Conservation (phyloP, 257 asterid species). For the Buddleja alternifolia region DNA sequence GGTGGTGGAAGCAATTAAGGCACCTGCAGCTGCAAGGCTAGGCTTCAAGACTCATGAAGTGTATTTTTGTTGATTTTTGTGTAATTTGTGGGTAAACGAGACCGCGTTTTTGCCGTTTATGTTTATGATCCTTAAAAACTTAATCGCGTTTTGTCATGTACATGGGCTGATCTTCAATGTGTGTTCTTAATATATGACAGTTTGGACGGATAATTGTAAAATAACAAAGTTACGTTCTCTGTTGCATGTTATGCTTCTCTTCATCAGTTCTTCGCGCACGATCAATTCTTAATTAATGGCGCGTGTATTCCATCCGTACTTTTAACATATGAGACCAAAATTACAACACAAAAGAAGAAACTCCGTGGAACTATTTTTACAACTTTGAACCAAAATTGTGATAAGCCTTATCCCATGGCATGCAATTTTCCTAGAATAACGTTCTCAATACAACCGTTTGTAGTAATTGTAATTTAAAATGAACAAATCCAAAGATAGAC, state of each 20-base stretch:
- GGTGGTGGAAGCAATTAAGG: slow-evolving; percentile 41
- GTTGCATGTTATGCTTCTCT: slow-evolving; percentile 2
- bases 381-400: too few relatives aligned
- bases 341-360: neutral
- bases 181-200: slow-evolving; percentile 20
- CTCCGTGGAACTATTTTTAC: too few relatives aligned
- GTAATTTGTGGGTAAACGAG: slow-evolving; percentile 22
- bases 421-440: neutral
- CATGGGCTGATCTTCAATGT: slow-evolving; percentile 20
- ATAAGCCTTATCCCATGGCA: too few relatives aligned
- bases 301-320: too few relatives aligned
- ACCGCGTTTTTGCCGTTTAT: slow-evolving; percentile 1
- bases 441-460: neutral
- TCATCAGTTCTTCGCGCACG: neutral
- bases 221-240: slow-evolving; percentile 8
- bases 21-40: neutral
- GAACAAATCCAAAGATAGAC: neutral
- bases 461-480: neutral
- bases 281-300: too few relatives aligned
- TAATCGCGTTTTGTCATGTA: slow-evolving; percentile 9
- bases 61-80: slow-evolving; percentile 13
- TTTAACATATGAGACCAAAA: too few relatives aligned
- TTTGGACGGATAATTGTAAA: slow-evolving; percentile 28
- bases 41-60: slow-evolving; percentile 6
- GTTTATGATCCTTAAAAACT: slow-evolving; percentile 22